A percentile compares a stretch with the other conserved stretches of the same genome.
Evolutionary conservation across 148 eudicot genomes (phyloP).

Genomic region (Polygonum aviculare): DNA sequence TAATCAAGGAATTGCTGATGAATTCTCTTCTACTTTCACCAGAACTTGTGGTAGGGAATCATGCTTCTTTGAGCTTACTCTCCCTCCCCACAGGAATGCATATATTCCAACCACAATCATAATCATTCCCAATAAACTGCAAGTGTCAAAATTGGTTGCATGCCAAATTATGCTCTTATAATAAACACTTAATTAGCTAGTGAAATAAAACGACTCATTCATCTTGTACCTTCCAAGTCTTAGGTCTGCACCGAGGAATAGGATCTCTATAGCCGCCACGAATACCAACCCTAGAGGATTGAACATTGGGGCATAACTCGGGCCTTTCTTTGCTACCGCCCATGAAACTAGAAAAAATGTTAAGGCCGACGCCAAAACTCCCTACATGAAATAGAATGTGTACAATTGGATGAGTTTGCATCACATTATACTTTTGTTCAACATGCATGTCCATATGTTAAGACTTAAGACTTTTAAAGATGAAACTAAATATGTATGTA

Average conservation of each 20-base stretch:
- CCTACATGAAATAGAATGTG: no score
- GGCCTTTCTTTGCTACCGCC: conserved; percentile 1
- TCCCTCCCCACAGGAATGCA: conserved; percentile 46
- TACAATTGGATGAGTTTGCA: no score
- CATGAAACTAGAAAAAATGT: no score
- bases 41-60: not conserved
- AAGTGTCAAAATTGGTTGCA: not conserved
- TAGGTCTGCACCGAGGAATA: conserved; percentile 37
- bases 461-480: no score
- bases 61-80: not conserved
- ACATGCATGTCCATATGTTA: no score
- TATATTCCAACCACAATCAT: conserved; percentile 45
- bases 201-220: no score
- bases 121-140: conserved; percentile 57
- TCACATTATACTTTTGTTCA: no score
- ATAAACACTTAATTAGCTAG: not conserved
- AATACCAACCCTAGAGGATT: conserved; percentile 43
- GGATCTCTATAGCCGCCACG: conserved; percentile 36
- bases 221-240: conserved; percentile 35
- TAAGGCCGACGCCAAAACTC: no score
- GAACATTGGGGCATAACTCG: conserved; percentile 70
- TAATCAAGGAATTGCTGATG: not conserved
- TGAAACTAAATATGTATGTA: no score
- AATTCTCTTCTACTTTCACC: not conserved
- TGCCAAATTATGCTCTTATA: not conserved